Base-by-base conservation (phyloP, 139 green algal genomes). In the Chlorella sp. region DNA sequence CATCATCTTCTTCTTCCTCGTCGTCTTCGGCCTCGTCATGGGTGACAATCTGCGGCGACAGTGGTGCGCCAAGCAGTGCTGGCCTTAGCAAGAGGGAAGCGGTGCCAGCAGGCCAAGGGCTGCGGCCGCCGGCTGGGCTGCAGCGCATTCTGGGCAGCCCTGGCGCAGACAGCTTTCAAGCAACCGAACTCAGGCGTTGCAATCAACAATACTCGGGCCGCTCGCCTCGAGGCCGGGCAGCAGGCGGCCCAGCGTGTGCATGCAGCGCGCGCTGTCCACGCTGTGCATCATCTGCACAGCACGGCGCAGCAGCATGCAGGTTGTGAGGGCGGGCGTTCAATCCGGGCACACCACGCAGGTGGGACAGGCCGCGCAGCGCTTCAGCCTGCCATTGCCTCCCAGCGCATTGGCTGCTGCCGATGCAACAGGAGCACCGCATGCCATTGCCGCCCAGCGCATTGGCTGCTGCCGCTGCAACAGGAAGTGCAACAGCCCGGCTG, bases 261-360 rank as follows among this genome's bases (percentile, higher is more conserved):
- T 65, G 26, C 39, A 32, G 30, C 74, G 74, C 47, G 74, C 74
- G 74, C 74, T 81, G 55, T 81, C 74, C 32, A 81, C 56, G 32
- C 32, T 55, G 11, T 70, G 20, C 74, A 81, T 81, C 74, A 55
- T 55, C 55, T 68, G 72, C 13, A 16, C 60, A n/a, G 25, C 60
- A 26, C 18, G 13, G 57, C 13, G 21, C 57, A n/a, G 60, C 60
- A 30, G 60, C 60, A 30, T 32, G 60, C n/a, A n/a, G n/a, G n/a
- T n/a, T n/a, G n/a, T n/a, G n/a, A n/a, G n/a, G n/a, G n/a, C n/a
- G n/a, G n/a, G n/a, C n/a, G n/a, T n/a, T n/a, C n/a, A n/a, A n/a
- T n/a, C n/a, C n/a, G n/a, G n/a, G n/a, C n/a, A n/a, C n/a, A n/a
- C n/a, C n/a, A n/a, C n/a, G n/a, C n/a, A n/a, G n/a, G n/a, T n/a